phyloP scores from a whole-genome alignment of 176 grass and related monocot species.

The Aegilops umbellulata region DNA sequence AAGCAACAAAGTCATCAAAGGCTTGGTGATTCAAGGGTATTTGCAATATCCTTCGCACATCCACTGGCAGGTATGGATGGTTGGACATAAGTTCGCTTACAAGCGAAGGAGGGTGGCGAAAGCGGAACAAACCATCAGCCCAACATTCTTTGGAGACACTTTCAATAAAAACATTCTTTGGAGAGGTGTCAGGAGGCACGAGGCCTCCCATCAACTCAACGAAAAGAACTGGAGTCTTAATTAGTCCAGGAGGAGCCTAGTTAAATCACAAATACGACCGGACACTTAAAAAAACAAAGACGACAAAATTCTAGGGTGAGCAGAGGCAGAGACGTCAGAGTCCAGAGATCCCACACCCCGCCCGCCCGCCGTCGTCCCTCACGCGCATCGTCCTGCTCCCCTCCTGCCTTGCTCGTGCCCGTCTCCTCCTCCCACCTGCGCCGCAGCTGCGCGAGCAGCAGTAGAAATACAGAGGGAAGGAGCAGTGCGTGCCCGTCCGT shows the following conservation, averaged over 20 bases:
- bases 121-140: background rate
- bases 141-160: background rate
- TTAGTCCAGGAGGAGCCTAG: background rate
- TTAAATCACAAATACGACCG: no score
- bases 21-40: no score
- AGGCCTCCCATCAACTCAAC: background rate
- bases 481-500: background rate
- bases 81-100: background rate
- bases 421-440: background rate
- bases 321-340: background rate
- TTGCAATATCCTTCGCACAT: no score
- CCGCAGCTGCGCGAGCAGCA: background rate
- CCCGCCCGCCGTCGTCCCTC: background rate
- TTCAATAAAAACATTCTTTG: background rate
- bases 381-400: slow-evolving; percentile 6
- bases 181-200: background rate
- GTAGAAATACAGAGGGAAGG: slow-evolving; percentile 17
- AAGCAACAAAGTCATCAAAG: no score
- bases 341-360: background rate
- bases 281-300: background rate
- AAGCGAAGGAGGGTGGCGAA: background rate
- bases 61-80: no score
- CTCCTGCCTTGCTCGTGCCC: background rate
- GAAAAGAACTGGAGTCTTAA: background rate
- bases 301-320: background rate